These are phyloP conservation scores for Naegleria fowleri DNA, from an alignment of 208 protist species.

Conservation along the genomic window DNA sequence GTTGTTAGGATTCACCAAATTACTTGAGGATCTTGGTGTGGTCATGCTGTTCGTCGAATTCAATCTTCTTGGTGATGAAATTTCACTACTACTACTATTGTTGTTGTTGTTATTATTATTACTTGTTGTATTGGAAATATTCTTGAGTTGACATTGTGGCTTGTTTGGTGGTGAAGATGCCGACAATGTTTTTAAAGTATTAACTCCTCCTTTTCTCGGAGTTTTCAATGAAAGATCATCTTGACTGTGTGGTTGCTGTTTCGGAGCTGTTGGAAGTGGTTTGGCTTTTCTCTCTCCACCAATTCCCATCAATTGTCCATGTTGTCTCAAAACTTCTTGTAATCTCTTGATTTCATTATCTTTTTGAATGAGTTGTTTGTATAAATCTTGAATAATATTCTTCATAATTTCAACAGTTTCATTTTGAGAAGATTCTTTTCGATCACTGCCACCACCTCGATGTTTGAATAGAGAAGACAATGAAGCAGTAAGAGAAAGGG, in stretches of 20 bases:
- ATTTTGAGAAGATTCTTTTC: not conserved
- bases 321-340: not conserved
- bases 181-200: too few species aligned
- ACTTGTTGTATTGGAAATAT: too few species aligned
- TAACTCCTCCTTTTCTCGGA: not conserved
- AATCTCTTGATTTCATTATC: not conserved
- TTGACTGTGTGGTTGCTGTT: not conserved
- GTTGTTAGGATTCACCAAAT: too few species aligned
- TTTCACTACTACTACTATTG: too few species aligned
- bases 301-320: not conserved
- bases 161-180: too few species aligned
- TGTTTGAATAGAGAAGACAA: not conserved
- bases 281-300: not conserved
- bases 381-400: not conserved
- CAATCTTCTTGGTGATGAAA: too few species aligned
- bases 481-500: not conserved
- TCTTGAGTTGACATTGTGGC: too few species aligned
- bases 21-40: too few species aligned
- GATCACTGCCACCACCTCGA: not conserved
- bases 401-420: not conserved
- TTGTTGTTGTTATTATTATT: too few species aligned
- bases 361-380: conserved; percentile 2
- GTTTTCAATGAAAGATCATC: not conserved
- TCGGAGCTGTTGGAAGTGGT: not conserved
- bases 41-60: too few species aligned